Percentiles rank a stretch among this genome's conserved stretches.
phyloP scores from a whole-genome alignment of 495 filamentous ascomycete genomes.

The Alectoria sarmentosa region DNA sequence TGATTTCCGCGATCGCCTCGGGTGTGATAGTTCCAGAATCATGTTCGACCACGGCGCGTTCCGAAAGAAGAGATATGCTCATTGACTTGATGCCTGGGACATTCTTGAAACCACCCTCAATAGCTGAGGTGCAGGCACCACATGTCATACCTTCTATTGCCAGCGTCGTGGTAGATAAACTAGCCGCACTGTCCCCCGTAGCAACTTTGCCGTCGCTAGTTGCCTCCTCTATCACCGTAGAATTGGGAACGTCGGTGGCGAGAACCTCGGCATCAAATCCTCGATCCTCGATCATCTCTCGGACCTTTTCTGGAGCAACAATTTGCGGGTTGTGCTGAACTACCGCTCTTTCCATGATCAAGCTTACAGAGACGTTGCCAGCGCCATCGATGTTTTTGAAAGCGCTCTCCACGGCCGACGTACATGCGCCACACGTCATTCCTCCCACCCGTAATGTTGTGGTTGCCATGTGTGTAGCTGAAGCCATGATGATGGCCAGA shows the following conservation, averaged over 20 bases:
- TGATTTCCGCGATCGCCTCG: conserved; percentile 73
- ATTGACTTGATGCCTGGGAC: conserved; percentile 72
- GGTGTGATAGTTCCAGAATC: conserved; percentile 56
- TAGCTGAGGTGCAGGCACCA: conserved; percentile 85
- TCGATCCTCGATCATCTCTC: conserved; percentile 83
- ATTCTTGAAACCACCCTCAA: conserved; percentile 71
- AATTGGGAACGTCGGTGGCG: conserved; percentile 61
- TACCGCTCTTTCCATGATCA: conserved; percentile 89
- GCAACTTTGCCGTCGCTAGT: conserved; percentile 20
- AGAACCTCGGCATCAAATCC: conserved; percentile 95
- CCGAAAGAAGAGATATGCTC: conserved; percentile 74
- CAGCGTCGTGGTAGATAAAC: conserved; percentile 64
- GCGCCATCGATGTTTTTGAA: conserved; percentile 76
- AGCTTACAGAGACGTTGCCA: conserved; percentile 76
- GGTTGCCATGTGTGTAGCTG: conserved; percentile 65
- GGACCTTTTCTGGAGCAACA: conserved; percentile 64
- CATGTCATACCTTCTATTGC: conserved; percentile 98
- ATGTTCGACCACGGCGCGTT: conserved; percentile 68
- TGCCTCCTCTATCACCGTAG: conserved; percentile 28
- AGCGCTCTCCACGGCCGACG: conserved; percentile 75
- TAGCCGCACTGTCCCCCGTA: conserved; percentile 27
- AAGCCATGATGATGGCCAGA: conserved; percentile 20
- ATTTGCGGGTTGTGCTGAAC: conserved; percentile 76
- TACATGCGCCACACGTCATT: conserved; percentile 94
- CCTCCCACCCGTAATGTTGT: conserved; percentile 83